These are phyloP conservation scores for Hypomyces perniciosus DNA, from an alignment of 2,329 filamentous ascomycete species.

Conservation along the genomic window DNA sequence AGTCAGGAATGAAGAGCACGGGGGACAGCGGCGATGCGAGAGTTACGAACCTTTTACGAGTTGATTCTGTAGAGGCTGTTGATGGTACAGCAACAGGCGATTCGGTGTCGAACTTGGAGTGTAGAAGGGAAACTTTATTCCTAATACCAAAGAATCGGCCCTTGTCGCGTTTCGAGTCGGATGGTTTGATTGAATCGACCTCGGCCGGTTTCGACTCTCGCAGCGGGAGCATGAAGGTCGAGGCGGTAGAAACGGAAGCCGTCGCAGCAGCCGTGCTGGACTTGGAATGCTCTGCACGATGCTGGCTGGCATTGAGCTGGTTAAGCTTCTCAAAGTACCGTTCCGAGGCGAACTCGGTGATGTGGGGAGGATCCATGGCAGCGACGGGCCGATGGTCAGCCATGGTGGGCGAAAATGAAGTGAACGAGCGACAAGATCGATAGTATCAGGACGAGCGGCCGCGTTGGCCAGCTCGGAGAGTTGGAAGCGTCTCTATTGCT, in stretches of 20 bases:
- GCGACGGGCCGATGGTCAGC: conserved; percentile 25
- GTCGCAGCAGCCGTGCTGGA: conserved; percentile 15
- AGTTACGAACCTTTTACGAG: conserved; percentile 27
- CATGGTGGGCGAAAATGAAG: conserved; percentile 23
- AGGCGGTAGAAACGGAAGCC: conserved; percentile 21
- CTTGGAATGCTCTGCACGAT: conserved; percentile 26
- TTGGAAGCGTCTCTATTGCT: conserved; percentile 28
- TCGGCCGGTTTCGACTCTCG: conserved; percentile 34
- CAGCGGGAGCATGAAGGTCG: conserved; percentile 44
- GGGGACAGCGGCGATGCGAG: not conserved
- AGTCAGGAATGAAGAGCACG: conserved; percentile 15
- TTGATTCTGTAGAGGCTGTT: conserved; percentile 22
- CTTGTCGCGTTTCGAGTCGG: conserved; percentile 37
- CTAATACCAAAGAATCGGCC: conserved; percentile 37
- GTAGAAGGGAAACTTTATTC: conserved; percentile 32
- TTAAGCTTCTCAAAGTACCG: conserved; percentile 58
- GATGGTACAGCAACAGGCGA: conserved; percentile 10
- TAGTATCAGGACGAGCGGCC: conserved; percentile 17
- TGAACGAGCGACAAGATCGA: conserved; percentile 19
- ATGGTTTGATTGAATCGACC: conserved; percentile 22
- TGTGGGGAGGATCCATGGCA: conserved; percentile 55
- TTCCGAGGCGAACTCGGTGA: conserved; percentile 61
- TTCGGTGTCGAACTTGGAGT: conserved; percentile 26
- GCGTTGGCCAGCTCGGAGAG: conserved; percentile 23
- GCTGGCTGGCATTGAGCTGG: conserved; percentile 43